A percentile compares a stretch with the other conserved stretches of the same genome.
Evolutionary conservation across 768 basidiomycete genomes (phyloP).

Genomic region (Russula abietina): DNA sequence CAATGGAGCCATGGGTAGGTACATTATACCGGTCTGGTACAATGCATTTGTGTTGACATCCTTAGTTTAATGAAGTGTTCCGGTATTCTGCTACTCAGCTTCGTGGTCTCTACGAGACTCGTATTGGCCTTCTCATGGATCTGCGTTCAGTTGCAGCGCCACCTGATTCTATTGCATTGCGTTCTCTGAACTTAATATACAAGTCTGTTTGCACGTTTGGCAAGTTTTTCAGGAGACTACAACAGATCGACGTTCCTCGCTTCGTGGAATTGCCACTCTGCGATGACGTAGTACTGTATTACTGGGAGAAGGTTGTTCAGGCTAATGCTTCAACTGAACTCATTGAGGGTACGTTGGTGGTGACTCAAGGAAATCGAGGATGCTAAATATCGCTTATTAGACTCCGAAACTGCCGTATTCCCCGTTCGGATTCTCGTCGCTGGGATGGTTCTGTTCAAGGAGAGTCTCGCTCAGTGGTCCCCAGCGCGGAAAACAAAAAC

Average conservation of each 20-base stretch:
- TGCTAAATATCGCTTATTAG: slow-evolving; percentile 38
- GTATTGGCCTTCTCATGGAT: slow-evolving; percentile 47
- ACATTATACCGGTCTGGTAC: background rate
- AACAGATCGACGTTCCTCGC: slow-evolving; percentile 50
- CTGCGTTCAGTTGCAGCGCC: slow-evolving; percentile 34
- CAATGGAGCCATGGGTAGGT: slow-evolving; percentile 51
- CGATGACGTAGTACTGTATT: slow-evolving; percentile 64
- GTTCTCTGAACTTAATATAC: slow-evolving; percentile 52
- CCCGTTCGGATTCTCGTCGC: slow-evolving; percentile 80
- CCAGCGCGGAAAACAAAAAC: slow-evolving; percentile 55
- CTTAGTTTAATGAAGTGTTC: slow-evolving; percentile 58
- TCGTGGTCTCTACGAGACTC: slow-evolving; percentile 48
- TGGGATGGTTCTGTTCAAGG: slow-evolving; percentile 81
- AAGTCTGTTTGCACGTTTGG: slow-evolving; percentile 68
- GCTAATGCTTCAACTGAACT: slow-evolving; percentile 51
- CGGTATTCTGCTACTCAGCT: slow-evolving; percentile 52
- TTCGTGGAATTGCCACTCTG: slow-evolving; percentile 62
- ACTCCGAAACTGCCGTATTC: slow-evolving; percentile 56
- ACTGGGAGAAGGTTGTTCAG: slow-evolving; percentile 74
- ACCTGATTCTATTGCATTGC: slow-evolving; percentile 36
- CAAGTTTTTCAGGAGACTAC: slow-evolving; percentile 73
- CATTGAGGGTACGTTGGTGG: slow-evolving; percentile 45
- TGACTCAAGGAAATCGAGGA: background rate
- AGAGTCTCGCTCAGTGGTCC: slow-evolving; percentile 73
- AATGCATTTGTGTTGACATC: slow-evolving; percentile 7